Percentiles rank a stretch among this genome's conserved stretches.
Conservation (phyloP, 768 basidiomycete genomes). For the Cystoderma amianthinum region DNA sequence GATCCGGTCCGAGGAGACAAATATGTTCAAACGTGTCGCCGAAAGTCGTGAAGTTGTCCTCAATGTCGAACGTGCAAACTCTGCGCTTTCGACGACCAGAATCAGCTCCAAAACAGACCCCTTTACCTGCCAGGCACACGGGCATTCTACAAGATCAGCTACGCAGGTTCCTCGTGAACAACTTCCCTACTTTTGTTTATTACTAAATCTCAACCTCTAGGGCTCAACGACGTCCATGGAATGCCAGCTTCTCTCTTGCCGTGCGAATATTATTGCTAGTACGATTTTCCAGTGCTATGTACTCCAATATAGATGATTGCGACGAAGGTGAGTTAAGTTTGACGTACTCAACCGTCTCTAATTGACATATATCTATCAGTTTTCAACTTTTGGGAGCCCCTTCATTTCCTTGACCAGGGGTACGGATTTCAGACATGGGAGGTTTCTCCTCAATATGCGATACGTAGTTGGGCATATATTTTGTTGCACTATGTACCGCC, state of each 20-base stretch:
- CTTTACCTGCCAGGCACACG: constrained; percentile 38
- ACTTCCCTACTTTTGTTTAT: constrained; percentile 1
- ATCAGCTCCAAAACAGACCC: constrained; percentile 16
- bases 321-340: constrained; percentile 70
- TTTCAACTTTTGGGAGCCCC: constrained; percentile 98
- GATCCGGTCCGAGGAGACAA: too few species aligned
- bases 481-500: constrained; percentile 70
- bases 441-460: constrained; percentile 82
- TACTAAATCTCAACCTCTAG: constrained; percentile 23
- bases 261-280: constrained; percentile 78
- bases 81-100: constrained; percentile 44
- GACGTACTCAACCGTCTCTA: not conserved
- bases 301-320: constrained; percentile 90
- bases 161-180: constrained; percentile 44
- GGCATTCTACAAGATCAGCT: constrained; percentile 79
- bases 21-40: too few species aligned
- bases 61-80: constrained; percentile 28
- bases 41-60: constrained; percentile 19
- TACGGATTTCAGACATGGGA: constrained; percentile 99
- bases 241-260: constrained; percentile 78
- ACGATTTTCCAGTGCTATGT: constrained; percentile 85
- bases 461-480: constrained; percentile 94
- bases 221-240: constrained; percentile 73
- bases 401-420: constrained; percentile 85
- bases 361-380: constrained; percentile 37